Evolutionary conservation across 805 yeast genomes (phyloP), one percentile per base, ranked within the genome.

Genomic region (Zygoascus ofunaensis): DNA sequence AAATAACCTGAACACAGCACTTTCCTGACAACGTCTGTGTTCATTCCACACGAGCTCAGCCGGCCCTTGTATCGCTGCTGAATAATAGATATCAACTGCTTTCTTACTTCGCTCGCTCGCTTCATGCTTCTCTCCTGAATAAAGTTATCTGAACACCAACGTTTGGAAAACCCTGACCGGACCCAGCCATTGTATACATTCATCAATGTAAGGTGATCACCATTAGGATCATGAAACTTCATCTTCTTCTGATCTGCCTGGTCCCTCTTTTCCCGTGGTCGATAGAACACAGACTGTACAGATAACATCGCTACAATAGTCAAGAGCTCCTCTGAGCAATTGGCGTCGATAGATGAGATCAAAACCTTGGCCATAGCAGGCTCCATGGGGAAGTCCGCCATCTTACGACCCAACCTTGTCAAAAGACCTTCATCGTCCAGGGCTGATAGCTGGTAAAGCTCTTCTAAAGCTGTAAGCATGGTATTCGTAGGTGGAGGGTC

Each of bases 311-410:
- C 72, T 10, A 87, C 74, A 10, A 92, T 76, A 0, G 87, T 76
- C 17, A 87, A 57, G 2, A 87, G 71, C 49, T 85, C 92, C 2
- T 72, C 72, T 2, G 80, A 70, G 40, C 94, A 87, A 1, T 74
- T 68, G 41, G 69, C 70, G 12, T 70, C 70, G 0, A 74, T 76
- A 41, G 94, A 79, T 1, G 77, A 66, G 10, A 90, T 61, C 26
- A 92, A 59, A 4, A 80, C 78, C 58, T 84, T 86, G 5, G 96
- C 80, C 55, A 87, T 71, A 71, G 85, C 85, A 3, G 97, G 97
- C 53, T 87, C 94, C 50, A 89, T 74, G 0, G 98, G 98, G 54
- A 89, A 85, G 47, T 81, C 87, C 1, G 95, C 82, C 96, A 92
- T 89, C 49, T 77, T 75, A 36, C 82, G 64, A 0, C 98, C 99